Base-by-base conservation (phyloP, 345 rosid species). In the Erucastrum elatum region DNA sequence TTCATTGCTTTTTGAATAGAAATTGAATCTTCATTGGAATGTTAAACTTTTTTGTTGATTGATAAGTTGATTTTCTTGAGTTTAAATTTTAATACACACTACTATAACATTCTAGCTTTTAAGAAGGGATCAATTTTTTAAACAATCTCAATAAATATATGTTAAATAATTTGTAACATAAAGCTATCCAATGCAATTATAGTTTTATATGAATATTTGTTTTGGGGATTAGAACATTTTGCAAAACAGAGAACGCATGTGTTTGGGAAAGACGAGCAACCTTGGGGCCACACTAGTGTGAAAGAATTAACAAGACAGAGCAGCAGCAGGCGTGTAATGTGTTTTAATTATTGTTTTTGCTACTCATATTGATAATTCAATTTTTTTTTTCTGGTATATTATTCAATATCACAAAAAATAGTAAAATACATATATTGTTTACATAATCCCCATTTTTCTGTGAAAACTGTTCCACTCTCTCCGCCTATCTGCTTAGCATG, bases 261-360 rank as follows among this genome's bases (percentile, higher is more conserved):
- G 81, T 77, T 64, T 65, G 72, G 67, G 72, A 71, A 77, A 77
- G 76, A 58, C 26, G 76, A 71, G 61, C 67, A 55, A 64, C 15
- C 29, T 5, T 5, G 71, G 81, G 81, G 66, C 81, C 81, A 65
- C 81, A 63, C 44, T 37, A 53, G 75, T 25, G 34, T 65, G 76
- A 77, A 46, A 53, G 35, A 71, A 77, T 56, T 37, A 77, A 77
- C 81, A 77, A 37, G 76, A 65, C 81, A 77, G 61, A 77, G 60
- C 59, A 53, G 66, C 11, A 71, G 61, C 76, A 77, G 81, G 81
- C 81, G 71, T 77, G 76, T 64, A 71, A 64, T 71, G 67, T 71
- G 49, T 39, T 56, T 71, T 51, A 26, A 77, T 77, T 70, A 63
- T 77, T 68, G 33, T 35, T 76, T 70, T 68, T 49, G 29, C 29